Evolutionary conservation across 495 filamentous ascomycete species (phyloP), one percentile per base, ranked within the genome.

Genomic region (Jackrogersella multiformis): DNA sequence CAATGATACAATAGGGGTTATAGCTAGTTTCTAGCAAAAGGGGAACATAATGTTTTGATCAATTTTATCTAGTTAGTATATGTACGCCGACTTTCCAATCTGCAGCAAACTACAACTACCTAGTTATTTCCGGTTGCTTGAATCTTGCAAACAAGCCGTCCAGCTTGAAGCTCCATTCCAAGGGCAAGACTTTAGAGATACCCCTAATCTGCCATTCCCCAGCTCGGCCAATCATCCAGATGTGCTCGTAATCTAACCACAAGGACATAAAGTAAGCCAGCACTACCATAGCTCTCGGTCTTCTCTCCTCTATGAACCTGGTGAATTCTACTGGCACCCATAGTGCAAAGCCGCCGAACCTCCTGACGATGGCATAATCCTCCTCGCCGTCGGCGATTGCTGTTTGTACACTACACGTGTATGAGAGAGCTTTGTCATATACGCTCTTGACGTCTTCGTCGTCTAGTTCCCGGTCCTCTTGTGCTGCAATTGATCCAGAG

Each of bases 181-280:
- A 20, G 4, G 77, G 77, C 20, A 81, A 52, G 16, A 73, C 68
- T 39, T 75, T 77, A 39, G 80, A 70, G 20, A 81, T 77, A 13
- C 76, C 79, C 53, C 68, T 67, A n/a, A 80, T 69, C 55, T 81
- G 77, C 61, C 73, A 49, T 56, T 73, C 74, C 7, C 78, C 78
- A 28, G 77, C 78, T n/a, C 68, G 62, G 12, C 69, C 72, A 15
- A 81, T 66, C 69, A 78, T 74, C 77, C 79, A 81, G 2, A 78
- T 56, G 61, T 76, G 57, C 1, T 80, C 75, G 30, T 66, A 68
- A 7, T 52, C 65, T 1, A 78, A 46, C 68, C 69, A 74, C 16
- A 80, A 30, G 2, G 78, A 64, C 71, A 81, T 80, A 44, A 78
- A 73, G 48, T 77, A 71, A 15, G 75, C 79, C 20, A 82, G n/a